phyloP scores from a whole-genome alignment of 1,139 yeast species.

The Saccharomycopsis hybrid region DNA sequence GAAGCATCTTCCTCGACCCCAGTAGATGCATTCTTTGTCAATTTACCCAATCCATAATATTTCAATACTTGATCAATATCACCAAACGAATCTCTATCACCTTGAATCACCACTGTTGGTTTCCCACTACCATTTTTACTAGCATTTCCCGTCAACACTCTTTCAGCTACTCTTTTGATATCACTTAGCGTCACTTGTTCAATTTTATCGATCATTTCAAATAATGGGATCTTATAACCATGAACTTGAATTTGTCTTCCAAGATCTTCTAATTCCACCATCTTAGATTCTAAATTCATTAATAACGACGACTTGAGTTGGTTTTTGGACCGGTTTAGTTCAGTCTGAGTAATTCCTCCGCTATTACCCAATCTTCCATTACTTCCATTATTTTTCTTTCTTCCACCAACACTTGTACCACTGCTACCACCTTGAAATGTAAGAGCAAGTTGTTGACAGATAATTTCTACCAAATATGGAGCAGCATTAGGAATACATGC shows the following conservation, averaged over 20 bases:
- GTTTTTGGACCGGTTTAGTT: conserved; percentile 84
- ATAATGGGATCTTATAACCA: conserved; percentile 68
- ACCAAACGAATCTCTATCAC: conserved; percentile 78
- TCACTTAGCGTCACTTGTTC: conserved; percentile 61
- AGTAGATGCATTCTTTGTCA: no score
- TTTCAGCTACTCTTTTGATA: conserved; percentile 66
- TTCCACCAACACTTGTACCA: no score
- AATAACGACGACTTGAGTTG: conserved; percentile 83
- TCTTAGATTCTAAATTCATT: conserved; percentile 88
- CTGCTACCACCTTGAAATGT: conserved; percentile 36
- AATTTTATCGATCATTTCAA: conserved; percentile 78
- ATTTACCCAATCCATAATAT: conserved; percentile 69
- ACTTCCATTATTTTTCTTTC: conserved; percentile 39
- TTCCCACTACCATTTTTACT: conserved; percentile 49
- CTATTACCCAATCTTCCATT: background rate
- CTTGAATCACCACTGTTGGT: conserved; percentile 87
- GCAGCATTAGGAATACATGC: conserved; percentile 86
- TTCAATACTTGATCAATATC: conserved; percentile 65
- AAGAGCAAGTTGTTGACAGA: conserved; percentile 67
- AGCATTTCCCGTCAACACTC: conserved; percentile 64
- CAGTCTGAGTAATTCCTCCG: conserved; percentile 59
- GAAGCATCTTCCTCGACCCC: background rate
- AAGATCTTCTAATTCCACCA: conserved; percentile 88
- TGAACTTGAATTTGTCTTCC: conserved; percentile 92
- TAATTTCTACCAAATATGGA: conserved; percentile 71